Percentiles rank a stretch among this genome's conserved stretches.
phyloP scores from a whole-genome alignment of 176 grass and related monocot genomes.

The Zea luxurians region DNA sequence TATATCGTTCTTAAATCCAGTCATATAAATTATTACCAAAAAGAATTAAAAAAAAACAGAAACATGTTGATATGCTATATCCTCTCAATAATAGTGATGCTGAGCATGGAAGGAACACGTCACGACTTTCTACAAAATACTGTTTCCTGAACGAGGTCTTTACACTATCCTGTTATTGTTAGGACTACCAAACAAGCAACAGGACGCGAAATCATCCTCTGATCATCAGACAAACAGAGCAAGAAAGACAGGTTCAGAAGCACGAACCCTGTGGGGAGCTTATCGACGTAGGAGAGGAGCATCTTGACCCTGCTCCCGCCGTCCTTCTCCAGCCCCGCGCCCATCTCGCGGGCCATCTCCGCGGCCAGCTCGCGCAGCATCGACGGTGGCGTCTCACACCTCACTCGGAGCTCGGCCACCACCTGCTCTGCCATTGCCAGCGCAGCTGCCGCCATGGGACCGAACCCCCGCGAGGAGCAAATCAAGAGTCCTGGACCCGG shows the following conservation, averaged over 20 bases:
- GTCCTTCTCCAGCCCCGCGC: constrained; percentile 55
- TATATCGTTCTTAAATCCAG: background rate
- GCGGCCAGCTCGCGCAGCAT: constrained; percentile 50
- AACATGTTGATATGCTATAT: background rate
- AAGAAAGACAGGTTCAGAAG: background rate
- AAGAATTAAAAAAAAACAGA: background rate
- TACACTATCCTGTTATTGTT: too few relatives aligned
- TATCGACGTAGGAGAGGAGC: constrained; percentile 83
- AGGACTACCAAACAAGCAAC: background rate
- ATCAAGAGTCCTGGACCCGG: constrained; percentile 2
- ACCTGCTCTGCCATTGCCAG: constrained; percentile 50
- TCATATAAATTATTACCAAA: background rate
- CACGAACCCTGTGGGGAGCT: constrained; percentile 72
- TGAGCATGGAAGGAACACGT: background rate
- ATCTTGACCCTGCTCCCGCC: constrained; percentile 73
- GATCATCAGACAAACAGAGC: background rate
- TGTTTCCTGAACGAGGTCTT: background rate
- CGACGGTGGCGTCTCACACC: constrained; percentile 46
- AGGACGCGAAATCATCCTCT: background rate
- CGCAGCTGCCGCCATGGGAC: constrained; percentile 26
- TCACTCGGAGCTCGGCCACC: constrained; percentile 51
- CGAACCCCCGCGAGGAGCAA: background rate
- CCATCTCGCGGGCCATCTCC: constrained; percentile 75
- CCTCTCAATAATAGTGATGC: background rate
- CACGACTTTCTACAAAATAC: background rate